Conservation (phyloP, 768 basidiomycete species). For the Grammothele lineata region DNA sequence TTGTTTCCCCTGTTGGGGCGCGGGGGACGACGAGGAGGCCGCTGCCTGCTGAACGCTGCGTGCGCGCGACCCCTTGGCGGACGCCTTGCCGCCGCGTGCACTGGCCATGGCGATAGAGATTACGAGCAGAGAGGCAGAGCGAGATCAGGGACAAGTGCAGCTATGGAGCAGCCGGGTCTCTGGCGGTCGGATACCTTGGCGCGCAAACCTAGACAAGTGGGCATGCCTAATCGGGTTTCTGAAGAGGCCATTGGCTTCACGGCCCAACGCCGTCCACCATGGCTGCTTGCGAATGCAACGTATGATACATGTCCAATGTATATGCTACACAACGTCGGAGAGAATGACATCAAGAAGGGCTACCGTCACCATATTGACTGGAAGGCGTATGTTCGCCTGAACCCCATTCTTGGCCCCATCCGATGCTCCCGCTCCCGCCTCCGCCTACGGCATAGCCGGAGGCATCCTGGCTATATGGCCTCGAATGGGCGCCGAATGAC, state of each 20-base stretch:
- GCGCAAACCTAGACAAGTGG: too few species aligned
- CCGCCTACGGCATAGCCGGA: slow-evolving; percentile 10
- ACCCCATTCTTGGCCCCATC: slow-evolving; percentile 6
- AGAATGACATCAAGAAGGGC: too few species aligned
- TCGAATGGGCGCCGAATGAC: slow-evolving; percentile 8
- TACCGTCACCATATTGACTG: too few species aligned
- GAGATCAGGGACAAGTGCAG: too few species aligned
- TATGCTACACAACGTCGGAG: too few species aligned
- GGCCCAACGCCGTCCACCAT: slow-evolving; percentile 3
- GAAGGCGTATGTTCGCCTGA: background rate
- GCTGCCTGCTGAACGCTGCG: slow-evolving; percentile 5
- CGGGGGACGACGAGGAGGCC: slow-evolving; percentile 12
- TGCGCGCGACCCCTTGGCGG: slow-evolving; percentile 13
- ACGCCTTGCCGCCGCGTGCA: slow-evolving; percentile 3
- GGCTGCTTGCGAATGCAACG: too few species aligned
- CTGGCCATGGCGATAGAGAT: slow-evolving; percentile 11
- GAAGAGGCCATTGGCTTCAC: slow-evolving; percentile 7
- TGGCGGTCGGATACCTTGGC: too few species aligned
- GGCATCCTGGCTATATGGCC: slow-evolving; percentile 4
- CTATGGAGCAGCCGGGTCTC: too few species aligned
- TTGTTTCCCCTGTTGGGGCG: background rate
- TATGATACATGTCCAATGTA: background rate
- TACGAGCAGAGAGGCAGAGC: too few species aligned
- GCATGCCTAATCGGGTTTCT: slow-evolving; percentile 2
- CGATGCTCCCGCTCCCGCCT: background rate